Conservation (phyloP, 805 yeast genomes). For the Priceomyces haplophilus region DNA sequence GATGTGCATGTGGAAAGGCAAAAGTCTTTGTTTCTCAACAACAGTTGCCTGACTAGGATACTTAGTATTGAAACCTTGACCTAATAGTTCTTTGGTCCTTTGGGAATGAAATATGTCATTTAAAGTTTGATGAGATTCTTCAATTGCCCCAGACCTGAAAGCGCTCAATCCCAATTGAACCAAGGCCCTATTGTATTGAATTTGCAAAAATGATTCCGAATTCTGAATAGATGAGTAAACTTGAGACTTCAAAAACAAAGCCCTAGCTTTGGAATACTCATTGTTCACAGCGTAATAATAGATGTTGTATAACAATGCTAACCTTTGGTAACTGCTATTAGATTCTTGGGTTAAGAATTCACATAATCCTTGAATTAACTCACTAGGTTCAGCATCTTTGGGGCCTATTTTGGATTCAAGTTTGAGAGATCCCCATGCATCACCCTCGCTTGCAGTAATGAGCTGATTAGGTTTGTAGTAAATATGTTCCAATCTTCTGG, state of each 20-base stretch:
- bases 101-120: constrained; percentile 85
- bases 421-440: constrained; percentile 64
- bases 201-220: constrained; percentile 84
- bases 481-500: constrained; percentile 85
- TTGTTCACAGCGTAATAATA: constrained; percentile 90
- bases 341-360: constrained; percentile 63
- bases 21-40: constrained; percentile 72
- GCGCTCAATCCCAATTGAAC: constrained; percentile 96
- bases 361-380: constrained; percentile 63
- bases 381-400: constrained; percentile 36
- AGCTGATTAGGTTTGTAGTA: constrained; percentile 87
- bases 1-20: constrained; percentile 98
- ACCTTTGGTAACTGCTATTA: constrained; percentile 68
- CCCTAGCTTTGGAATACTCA: constrained; percentile 80
- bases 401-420: constrained; percentile 24
- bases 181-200: constrained; percentile 89
- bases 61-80: constrained; percentile 79
- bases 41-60: constrained; percentile 53
- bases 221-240: constrained; percentile 78
- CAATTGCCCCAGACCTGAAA: constrained; percentile 81
- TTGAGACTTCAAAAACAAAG: constrained; percentile 82
- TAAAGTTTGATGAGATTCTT: constrained; percentile 81
- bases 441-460: constrained; percentile 62
- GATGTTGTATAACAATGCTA: constrained; percentile 79
- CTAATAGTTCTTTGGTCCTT: constrained; percentile 86